phyloP scores from a whole-genome alignment of 768 basidiomycete genomes.

The Rhodotorula babjevae region DNA sequence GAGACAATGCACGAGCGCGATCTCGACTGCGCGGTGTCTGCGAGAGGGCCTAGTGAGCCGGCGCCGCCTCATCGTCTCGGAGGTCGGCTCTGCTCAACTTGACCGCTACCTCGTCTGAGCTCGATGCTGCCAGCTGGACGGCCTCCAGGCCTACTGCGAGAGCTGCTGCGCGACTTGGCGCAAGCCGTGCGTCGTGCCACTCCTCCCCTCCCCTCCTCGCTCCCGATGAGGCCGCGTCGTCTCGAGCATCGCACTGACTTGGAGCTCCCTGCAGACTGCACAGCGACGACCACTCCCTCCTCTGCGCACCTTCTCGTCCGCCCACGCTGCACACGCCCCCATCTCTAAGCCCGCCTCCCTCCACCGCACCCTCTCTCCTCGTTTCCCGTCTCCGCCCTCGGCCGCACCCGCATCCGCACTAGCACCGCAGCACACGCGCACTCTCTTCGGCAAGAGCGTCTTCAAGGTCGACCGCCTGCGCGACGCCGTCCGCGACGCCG shows the following conservation, averaged over 20 bases:
- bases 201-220: not conserved
- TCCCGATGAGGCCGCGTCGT: not conserved
- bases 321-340: not conserved
- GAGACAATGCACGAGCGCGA: no score
- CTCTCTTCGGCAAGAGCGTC: not conserved
- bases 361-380: not conserved
- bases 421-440: not conserved
- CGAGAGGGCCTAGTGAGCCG: no score
- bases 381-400: not conserved
- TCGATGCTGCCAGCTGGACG: constrained; percentile 12
- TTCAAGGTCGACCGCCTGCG: constrained; percentile 1
- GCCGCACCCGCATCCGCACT: not conserved
- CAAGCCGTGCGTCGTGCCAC: constrained; percentile 10
- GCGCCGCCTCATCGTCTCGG: no score
- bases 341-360: not conserved
- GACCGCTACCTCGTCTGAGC: not conserved
- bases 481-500: not conserved
- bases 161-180: constrained; percentile 17
- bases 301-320: constrained; percentile 12
- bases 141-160: constrained; percentile 4
- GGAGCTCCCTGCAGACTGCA: not conserved
- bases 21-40: no score
- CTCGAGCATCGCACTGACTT: not conserved
- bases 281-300: not conserved
- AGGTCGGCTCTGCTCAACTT: not conserved